Evolutionary conservation across 2,329 filamentous ascomycete genomes (phyloP), one percentile per base, ranked within the genome.

Genomic region (Fusarium globosum): DNA sequence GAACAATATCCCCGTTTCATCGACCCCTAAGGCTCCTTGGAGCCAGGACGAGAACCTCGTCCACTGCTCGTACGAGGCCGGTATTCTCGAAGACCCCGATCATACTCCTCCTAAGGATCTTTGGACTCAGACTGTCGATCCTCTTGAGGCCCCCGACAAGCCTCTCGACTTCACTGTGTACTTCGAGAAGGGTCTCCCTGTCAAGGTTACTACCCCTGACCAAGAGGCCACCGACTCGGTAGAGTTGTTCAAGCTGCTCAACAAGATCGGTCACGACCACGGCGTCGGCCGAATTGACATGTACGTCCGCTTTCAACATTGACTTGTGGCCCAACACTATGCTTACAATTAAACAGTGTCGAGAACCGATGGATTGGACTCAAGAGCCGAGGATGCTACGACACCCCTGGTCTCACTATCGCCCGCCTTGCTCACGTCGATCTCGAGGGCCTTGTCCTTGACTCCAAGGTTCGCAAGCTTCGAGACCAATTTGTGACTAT

Each of bases 21-120:
- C 89, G 77, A 93, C 92, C 76, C 93, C 93, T 85, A 89, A 90
- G 80, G 91, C 91, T 83, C 91, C 91, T 52, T 93, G 90, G 89
- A 87, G 83, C 60, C 85, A 89, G 87, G 85, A 85, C 60, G 83
- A 75, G 42, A 68, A 77, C 76, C 76, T 72, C 18, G 59, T 70
- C 65, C 70, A 72, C 30, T 72, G 70, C 52, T 72, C 69, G 11
- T 72, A 72, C 18, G 70, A 72, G 46, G 70, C 69, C 4, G 69
- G 69, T 6, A 61, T 73, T 41, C 68, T 71, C 2, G 91, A 92
- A 81, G 86, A 88, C 64, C 84, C 85, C n/a, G 79, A 86, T 74
- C 82, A 86, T 68, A 88, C 88, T 66, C 87, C 92, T 46, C 91
- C 92, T 26, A 85, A 88, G 74, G 90, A 93, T 77, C 90, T 94